Percentiles rank a stretch among this genome's conserved stretches.
Conservation (phyloP, 345 rosid species). For the Melastoma malabathricum region DNA sequence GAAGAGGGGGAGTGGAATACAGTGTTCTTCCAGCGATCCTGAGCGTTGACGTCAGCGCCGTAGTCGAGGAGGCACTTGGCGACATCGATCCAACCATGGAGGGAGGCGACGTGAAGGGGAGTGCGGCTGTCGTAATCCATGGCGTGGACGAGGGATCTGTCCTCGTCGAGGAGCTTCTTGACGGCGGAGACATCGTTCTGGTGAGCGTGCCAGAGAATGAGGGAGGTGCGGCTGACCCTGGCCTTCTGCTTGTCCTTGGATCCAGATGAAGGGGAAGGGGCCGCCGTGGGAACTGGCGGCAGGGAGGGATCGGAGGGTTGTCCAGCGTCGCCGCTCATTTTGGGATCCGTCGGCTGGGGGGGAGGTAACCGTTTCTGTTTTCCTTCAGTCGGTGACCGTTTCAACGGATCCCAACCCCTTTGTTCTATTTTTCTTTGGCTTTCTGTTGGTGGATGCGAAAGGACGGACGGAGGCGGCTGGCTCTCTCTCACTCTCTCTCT, state of each 20-base stretch:
- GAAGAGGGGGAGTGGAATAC: slow-evolving; percentile 13
- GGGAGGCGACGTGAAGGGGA: slow-evolving; percentile 92
- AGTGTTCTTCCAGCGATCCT: slow-evolving; percentile 99
- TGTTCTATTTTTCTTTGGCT: too few relatives aligned
- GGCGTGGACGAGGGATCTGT: slow-evolving; percentile 69
- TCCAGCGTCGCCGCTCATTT: slow-evolving; percentile 13
- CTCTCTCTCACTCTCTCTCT: too few relatives aligned
- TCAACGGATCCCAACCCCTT: too few relatives aligned
- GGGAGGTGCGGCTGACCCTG: slow-evolving; percentile 89
- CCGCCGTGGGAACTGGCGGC: slow-evolving; percentile 18
- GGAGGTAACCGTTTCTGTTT: too few relatives aligned
- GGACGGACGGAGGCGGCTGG: too few relatives aligned
- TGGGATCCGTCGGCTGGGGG: neutral
- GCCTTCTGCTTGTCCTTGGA: slow-evolving; percentile 55
- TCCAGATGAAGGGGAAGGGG: slow-evolving; percentile 12
- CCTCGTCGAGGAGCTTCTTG: slow-evolving; percentile 85
- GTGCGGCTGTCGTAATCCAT: slow-evolving; percentile 89
- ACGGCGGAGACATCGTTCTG: slow-evolving; percentile 85
- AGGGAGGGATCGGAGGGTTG: slow-evolving; percentile 33
- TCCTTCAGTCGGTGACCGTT: too few relatives aligned
- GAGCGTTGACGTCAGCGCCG: slow-evolving; percentile 98
- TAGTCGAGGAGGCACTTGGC: slow-evolving; percentile 72
- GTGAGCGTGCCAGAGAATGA: slow-evolving; percentile 96
- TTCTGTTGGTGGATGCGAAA: too few relatives aligned
- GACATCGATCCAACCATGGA: slow-evolving; percentile 90